Base-by-base conservation (phyloP, 768 basidiomycete genomes). In the Leccinum rimulosum region DNA sequence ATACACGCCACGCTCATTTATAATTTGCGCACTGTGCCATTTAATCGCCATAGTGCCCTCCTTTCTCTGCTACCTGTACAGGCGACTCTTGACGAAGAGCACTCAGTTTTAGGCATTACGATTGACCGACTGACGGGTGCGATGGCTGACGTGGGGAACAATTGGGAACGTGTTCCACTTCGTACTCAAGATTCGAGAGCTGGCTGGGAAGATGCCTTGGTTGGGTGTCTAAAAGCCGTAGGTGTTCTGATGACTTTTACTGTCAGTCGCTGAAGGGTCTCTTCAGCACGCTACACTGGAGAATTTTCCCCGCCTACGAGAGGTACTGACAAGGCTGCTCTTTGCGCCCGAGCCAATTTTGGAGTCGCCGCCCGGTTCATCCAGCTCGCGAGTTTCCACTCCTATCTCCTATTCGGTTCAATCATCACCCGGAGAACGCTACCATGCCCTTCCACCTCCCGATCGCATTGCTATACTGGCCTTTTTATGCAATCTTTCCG, bases 121-220 rank as follows among this genome's bases (percentile, higher is more conserved):
- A 77, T 88, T 12, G 86, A 89, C 30, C 76, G 85, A 38, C 76
- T 94, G 11, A 81, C 80, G 17, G 79, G 78, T 43, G 86, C 86
- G 27, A 86, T 91, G 83, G 85, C 87, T 36, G 90, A 91, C 61
- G 79, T 87, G 40, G 91, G 90, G n/a, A 90, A 89, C 68, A 89
- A 87, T 68, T 94, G 93, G 91, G 88, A 93, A 75, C 83, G 87
- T 54, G 82, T 89, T 4, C 87, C 89, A 28, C 74, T 93, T 61
- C 81, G 88, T 45, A 82, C 83, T 64, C 77, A 80, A 40, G 93
- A 95, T 66, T 82, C 84, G 27, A 84, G 94, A 48, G 83, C 86
- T 64, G 89, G 91, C 12, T 98, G 95, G 95, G 93, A 97, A 74
- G 92, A 94, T 63, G 89, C 92, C 15, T 79, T 97, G 22, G 79